These are phyloP conservation scores for Lecanicillium sp. DNA, from an alignment of 2,329 filamentous ascomycete species.

Conservation along the genomic window DNA sequence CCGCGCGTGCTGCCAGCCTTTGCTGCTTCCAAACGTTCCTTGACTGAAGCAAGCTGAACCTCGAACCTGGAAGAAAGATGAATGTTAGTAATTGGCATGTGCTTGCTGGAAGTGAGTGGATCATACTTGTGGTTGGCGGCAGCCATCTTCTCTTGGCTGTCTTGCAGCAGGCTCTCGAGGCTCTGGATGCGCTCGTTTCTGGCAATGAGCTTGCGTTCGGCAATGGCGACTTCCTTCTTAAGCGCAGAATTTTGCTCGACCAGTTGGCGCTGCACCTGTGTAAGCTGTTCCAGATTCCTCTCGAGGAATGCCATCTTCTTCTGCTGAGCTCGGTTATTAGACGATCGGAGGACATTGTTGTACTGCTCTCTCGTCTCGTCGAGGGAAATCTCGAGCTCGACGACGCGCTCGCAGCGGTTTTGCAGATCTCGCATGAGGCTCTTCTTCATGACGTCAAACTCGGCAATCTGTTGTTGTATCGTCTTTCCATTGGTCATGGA, in stretches of 20 bases:
- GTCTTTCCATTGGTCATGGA: slow-evolving; percentile 79
- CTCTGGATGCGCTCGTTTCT: slow-evolving; percentile 95
- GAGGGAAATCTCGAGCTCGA: slow-evolving; percentile 94
- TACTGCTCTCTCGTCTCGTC: slow-evolving; percentile 98
- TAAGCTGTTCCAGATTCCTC: slow-evolving; percentile 94
- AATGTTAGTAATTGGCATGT: slow-evolving; percentile 18
- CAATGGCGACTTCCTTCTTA: slow-evolving; percentile 99
- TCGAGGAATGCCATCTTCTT: slow-evolving; percentile 99
- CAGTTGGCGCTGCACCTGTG: slow-evolving; percentile 92
- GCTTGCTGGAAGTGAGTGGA: slow-evolving; percentile 3
- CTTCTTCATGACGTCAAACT: slow-evolving; percentile 99
- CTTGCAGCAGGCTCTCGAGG: slow-evolving; percentile 83
- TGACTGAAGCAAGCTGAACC: slow-evolving; percentile 91
- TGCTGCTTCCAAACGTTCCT: slow-evolving; percentile 92
- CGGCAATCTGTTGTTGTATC: slow-evolving; percentile 93
- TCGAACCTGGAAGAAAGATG: slow-evolving; percentile 63
- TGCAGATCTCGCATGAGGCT: slow-evolving; percentile 97
- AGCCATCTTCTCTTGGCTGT: slow-evolving; percentile 97
- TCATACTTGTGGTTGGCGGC: slow-evolving; percentile 93
- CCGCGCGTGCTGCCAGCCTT: slow-evolving; percentile 87
- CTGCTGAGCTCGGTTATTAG: slow-evolving; percentile 96
- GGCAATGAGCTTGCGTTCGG: slow-evolving; percentile 92
- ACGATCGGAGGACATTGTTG: slow-evolving; percentile 93
- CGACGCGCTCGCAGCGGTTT: slow-evolving; percentile 95
- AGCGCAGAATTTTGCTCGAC: slow-evolving; percentile 95